Base-by-base conservation (phyloP, 805 yeast genomes). In the Cyberlindnera mycetangii region DNA sequence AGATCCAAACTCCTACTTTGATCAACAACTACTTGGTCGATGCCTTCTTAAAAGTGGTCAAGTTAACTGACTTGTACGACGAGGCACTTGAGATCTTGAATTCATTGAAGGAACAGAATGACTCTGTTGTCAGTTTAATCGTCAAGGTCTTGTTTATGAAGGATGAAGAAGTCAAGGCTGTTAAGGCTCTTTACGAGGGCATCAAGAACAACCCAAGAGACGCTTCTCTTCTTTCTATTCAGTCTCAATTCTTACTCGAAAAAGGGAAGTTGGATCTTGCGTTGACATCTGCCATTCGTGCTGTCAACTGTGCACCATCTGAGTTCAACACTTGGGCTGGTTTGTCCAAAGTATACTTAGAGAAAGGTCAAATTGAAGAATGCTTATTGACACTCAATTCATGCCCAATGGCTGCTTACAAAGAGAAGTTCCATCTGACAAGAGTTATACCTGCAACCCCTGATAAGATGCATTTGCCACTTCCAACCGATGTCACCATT, bases 321-420 rank as follows among this genome's bases (percentile, higher is more conserved):
- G 85, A 81, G 54, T 85, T 85, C 61, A 75, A 71, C 52, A 78
- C 89, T 3, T 86, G 95, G 95, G 74, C 83, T 4, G 65, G 77
- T 45, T 63, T 86, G 46, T 85, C 85, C 8, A 73, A 74, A 53
- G 75, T 79, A 1, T 85, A 85, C 61, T 77, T 85, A 32, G 73
- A 74, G 36, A 59, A 78, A 41, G 80, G 79, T 21, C 83, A 84
- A 61, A 78, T 79, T 59, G 90, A 85, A 59, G 76, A 83, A 53
- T 86, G 93, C 1, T 68, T 86, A 42, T 65, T 85, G 45, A 78
- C 89, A 1, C 69, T 86, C 52, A 86, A 86, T 56, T 81, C 92
- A 14, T 84, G 90, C 57, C 95, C 95, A 19, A 84, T 86, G 89
- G 81, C 81, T 42, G 55, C 69, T 1, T 77, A 85, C 10, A 82